Evolutionary conservation across 805 yeast genomes (phyloP).

Genomic region (Yamadazyma endophytica): DNA sequence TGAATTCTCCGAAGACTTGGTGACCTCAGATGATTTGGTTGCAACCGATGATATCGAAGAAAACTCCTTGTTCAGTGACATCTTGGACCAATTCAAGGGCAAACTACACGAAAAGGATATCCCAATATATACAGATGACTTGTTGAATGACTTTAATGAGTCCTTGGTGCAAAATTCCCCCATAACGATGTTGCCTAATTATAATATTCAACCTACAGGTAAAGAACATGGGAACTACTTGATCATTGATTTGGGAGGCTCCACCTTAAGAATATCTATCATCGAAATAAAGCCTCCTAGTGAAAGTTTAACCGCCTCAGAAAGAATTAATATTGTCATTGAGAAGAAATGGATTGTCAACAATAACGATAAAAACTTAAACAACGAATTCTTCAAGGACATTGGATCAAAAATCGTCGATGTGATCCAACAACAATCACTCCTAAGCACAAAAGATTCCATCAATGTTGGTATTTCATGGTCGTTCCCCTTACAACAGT

Average conservation of each 20-base stretch:
- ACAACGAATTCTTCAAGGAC: constrained; percentile 38
- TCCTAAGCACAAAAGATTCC: constrained; percentile 7
- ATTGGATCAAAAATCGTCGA: constrained; percentile 31
- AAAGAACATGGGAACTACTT: constrained; percentile 33
- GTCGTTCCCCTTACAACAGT: constrained; percentile 49
- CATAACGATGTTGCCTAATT: constrained; percentile 39
- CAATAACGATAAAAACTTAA: constrained; percentile 36
- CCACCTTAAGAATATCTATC: constrained; percentile 45
- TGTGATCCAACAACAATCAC: constrained; percentile 7
- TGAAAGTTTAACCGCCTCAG: constrained; percentile 10
- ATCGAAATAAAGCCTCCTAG: constrained; percentile 20
- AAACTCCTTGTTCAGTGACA: constrained; percentile 4
- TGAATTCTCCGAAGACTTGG: too few relatives aligned
- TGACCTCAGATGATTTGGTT: too few relatives aligned
- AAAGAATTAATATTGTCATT: constrained; percentile 22
- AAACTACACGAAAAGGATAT: constrained; percentile 3
- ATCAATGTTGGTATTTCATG: constrained; percentile 9
- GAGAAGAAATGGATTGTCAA: constrained; percentile 37
- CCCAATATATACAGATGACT: constrained; percentile 14
- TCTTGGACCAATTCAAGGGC: constrained; percentile 4
- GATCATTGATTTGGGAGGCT: constrained; percentile 56
- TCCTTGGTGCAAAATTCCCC: constrained; percentile 22
- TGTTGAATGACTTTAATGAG: constrained; percentile 24
- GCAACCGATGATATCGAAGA: too few relatives aligned
- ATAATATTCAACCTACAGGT: constrained; percentile 35